Evolutionary conservation across 2,329 filamentous ascomycete species (phyloP), one percentile per base, ranked within the genome.

Genomic region (Pezicula carpinea): DNA sequence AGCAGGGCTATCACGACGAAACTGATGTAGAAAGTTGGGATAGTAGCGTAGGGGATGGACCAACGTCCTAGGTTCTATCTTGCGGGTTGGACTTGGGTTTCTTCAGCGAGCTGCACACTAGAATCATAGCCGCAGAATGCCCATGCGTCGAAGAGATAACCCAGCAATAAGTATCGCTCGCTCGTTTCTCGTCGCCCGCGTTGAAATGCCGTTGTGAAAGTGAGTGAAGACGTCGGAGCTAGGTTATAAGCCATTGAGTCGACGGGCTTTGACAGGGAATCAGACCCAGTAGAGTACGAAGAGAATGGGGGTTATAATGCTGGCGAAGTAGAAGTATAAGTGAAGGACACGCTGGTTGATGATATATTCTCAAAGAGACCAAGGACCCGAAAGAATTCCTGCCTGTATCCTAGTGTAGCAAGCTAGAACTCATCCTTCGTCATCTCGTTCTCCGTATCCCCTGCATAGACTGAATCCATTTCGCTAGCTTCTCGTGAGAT

Each of bases 201-300:
- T 69, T 69, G 49, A n/a, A n/a, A 69, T 69, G 2, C 66, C 66
- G 42, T 69, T 69, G 48, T 68, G 66, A 50, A 68, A 67, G 14
- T 59, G 53, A 14, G 56, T 49, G 44, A 70, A 67, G 1, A 64
- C 64, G 5, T 55, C 63, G n/a, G 53, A 53, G 7, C 50, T 50
- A 6, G 59, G 52, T 53, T 68, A 63, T 46, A 69, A 69, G 14
- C 62, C 56, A 4, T 61, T 59, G 4, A 26, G 41, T 17, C 49
- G 47, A 2, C 58, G 49, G 0, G 64, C 66, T 48, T 57, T 60
- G 48, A 63, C 55, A 6, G 67, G 66, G 46, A 70, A 66, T 66
- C 67, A 69, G 43, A 64, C 63, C 64, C 63, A 67, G 47, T 66
- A 68, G n/a, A 67, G 50, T 15, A 61, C 49, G 43, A 69, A 59